Conservation (phyloP, 768 basidiomycete species). For the Ramaria sp. region DNA sequence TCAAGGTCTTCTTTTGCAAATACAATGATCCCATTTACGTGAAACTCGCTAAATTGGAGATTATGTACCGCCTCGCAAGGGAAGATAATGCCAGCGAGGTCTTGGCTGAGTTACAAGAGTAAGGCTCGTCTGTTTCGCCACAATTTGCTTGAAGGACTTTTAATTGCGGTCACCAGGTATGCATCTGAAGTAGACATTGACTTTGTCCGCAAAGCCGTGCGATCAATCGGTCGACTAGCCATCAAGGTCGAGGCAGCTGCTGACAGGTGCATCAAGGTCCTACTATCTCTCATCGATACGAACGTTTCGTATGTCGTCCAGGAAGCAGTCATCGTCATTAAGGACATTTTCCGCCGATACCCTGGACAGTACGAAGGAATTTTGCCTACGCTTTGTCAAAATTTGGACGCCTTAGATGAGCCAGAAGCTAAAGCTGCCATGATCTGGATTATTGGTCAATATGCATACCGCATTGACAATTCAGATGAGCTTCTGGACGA, state of each 20-base stretch:
- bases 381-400: conserved; percentile 86
- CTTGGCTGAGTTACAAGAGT: conserved; percentile 92
- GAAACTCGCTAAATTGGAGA: conserved; percentile 95
- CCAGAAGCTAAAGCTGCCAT: conserved; percentile 96
- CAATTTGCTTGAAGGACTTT: background rate
- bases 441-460: conserved; percentile 97
- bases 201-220: conserved; percentile 94
- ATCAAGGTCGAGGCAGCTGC: conserved; percentile 91
- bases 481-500: conserved; percentile 94
- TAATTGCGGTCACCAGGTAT: conserved; percentile 43
- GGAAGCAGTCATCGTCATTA: conserved; percentile 94
- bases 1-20: conserved; percentile 99
- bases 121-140: conserved; percentile 17
- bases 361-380: conserved; percentile 95
- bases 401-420: conserved; percentile 86
- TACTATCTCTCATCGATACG: conserved; percentile 81
- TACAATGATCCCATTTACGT: conserved; percentile 99
- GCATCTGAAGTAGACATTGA: conserved; percentile 98
- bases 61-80: conserved; percentile 96
- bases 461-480: conserved; percentile 90
- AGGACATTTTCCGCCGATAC: conserved; percentile 95
- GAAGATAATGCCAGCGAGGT: conserved; percentile 91
- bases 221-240: conserved; percentile 94
- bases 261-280: conserved; percentile 79
- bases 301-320: conserved; percentile 96